Conservation (phyloP, 1,139 yeast species). For the Maudiozyma humilis region DNA sequence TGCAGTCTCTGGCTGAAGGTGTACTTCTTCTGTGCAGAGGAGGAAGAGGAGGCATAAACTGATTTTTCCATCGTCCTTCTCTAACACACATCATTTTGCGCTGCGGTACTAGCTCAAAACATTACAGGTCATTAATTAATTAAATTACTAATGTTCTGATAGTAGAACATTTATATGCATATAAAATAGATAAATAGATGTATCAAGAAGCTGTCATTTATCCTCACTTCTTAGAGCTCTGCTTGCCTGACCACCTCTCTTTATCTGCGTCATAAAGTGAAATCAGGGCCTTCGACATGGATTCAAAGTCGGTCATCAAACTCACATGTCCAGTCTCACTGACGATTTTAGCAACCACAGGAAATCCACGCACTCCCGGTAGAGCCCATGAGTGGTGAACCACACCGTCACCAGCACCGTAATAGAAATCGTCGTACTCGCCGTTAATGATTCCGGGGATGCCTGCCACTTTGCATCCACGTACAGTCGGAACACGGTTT, state of each 20-base stretch:
- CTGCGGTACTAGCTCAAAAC: neutral
- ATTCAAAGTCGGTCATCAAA: slow-evolving; percentile 62
- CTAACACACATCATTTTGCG: too few species aligned
- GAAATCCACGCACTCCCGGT: slow-evolving; percentile 67
- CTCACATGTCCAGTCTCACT: slow-evolving; percentile 71
- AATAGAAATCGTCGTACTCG: slow-evolving; percentile 63
- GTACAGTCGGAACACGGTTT: slow-evolving; percentile 71
- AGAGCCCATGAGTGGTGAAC: slow-evolving; percentile 74
- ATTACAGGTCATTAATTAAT: neutral
- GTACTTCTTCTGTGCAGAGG: slow-evolving; percentile 39
- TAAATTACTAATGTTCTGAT: neutral
- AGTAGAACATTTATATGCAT: neutral
- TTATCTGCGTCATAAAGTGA: slow-evolving; percentile 52
- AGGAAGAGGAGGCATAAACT: slow-evolving; percentile 11
- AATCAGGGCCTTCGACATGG: slow-evolving; percentile 61
- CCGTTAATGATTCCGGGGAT: slow-evolving; percentile 58
- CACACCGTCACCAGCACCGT: slow-evolving; percentile 93
- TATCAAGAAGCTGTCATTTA: neutral
- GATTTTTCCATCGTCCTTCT: too few species aligned
- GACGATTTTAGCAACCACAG: slow-evolving; percentile 59
- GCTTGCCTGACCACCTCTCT: slow-evolving; percentile 5
- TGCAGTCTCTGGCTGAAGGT: slow-evolving; percentile 84
- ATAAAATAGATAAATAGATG: too few species aligned
- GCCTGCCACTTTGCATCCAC: slow-evolving; percentile 28
- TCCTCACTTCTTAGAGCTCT: neutral